Evolutionary conservation across 768 basidiomycete genomes (phyloP).

Genomic region (Russula lepida): DNA sequence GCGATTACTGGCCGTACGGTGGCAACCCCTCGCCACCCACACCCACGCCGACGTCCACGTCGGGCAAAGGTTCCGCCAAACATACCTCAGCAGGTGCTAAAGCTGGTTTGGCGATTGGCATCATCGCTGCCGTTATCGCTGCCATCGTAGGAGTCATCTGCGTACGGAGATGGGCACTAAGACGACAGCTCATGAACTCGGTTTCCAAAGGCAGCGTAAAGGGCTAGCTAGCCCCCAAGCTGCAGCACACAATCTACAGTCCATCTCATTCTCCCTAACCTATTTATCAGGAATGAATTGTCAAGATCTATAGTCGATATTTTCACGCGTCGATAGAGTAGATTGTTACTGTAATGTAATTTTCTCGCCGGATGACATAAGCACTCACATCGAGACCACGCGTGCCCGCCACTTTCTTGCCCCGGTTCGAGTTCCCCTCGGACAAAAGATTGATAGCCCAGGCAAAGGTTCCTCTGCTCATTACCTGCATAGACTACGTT

Average conservation of each 20-base stretch:
- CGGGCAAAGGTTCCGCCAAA: conserved; percentile 8
- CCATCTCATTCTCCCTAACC: not conserved
- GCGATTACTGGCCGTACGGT: conserved; percentile 67
- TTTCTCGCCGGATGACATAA: conserved; percentile 2
- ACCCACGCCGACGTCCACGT: conserved; percentile 18
- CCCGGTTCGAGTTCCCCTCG: not conserved
- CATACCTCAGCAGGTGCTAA: conserved; percentile 30
- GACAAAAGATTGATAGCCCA: not conserved
- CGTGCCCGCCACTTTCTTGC: not conserved
- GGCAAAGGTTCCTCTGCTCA: not conserved
- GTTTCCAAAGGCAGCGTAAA: not conserved
- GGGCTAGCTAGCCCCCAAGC: not conserved
- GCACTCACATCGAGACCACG: not conserved
- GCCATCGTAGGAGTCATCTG: conserved; percentile 38
- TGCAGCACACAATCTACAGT: not conserved
- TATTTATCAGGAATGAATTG: not conserved
- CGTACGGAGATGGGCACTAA: conserved; percentile 40
- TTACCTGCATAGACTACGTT: not conserved
- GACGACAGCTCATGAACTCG: not conserved
- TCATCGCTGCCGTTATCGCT: conserved; percentile 38
- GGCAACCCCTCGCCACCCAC: conserved; percentile 33
- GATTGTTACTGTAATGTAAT: not conserved
- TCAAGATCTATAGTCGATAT: not conserved
- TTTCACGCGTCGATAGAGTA: not conserved
- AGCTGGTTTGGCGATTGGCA: conserved; percentile 45